Evolutionary conservation across 202 grass and related monocot species (phyloP), one percentile per base, ranked within the genome.

Genomic region (Saccharum hybrid): DNA sequence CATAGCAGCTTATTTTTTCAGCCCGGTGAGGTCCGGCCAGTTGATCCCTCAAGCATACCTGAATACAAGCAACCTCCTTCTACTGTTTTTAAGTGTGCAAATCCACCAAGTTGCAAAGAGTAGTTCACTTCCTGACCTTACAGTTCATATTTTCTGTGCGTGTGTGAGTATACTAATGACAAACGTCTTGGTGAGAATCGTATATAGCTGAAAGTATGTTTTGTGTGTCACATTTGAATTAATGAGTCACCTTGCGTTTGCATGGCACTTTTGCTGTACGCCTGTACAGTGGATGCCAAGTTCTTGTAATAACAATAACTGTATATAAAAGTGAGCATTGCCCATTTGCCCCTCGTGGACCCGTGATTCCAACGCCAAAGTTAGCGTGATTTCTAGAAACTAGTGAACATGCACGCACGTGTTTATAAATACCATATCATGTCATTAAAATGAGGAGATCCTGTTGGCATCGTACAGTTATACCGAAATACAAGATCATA

Each of bases 11-110:
- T 98, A 57, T 90, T 88, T 54, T 98, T 98, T 83, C 73, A 86
- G 60, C 95, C 92, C 0, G 95, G 95, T 78, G 95, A 98, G 80
- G 90, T 98, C 41, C 67, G 92, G 28, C 30, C 56, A 33, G 89
- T 98, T 54, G 95, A 98, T 88, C 92, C 95, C 0, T 71, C 74
- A 21, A 94, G 90, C 81, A 94, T 98, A 93, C 92, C 92, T 26
- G 95, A 94, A 33, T 98, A 98, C 61, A 94, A 98, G 74, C 90
- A 91, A 85, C 95, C 92, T 62, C 80, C 87, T 38, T 98, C 95
- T 64, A 61, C 88, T 68, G 77, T 98, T 66, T 94, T 88, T 66
- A 98, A 93, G 83, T 94, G 95, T 78, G 39, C 79, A 90, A 93
- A 98, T 72, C 92, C 92, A 57, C 92, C 95, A 46, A 91, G 88